Evolutionary conservation across 108 stramenopile species (phyloP), one percentile per base, ranked within the genome.

Genomic region (Fragilaria radians): DNA sequence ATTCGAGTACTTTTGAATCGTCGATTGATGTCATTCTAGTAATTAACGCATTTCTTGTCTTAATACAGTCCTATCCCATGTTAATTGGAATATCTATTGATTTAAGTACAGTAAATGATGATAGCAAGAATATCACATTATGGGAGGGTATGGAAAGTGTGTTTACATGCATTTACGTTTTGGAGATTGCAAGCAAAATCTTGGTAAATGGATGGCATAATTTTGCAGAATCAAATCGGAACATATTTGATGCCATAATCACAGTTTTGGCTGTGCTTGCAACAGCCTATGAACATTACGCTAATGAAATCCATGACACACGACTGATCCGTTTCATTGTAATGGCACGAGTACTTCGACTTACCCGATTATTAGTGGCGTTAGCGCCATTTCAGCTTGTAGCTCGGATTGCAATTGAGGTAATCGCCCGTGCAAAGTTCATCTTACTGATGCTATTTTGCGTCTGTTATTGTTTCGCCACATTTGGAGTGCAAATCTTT

Each of bases 271-370:
- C 71, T 21, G 46, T 88, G 22, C 23, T 78, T 24, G 76, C 85
- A 21, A 64, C 85, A 1, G 48, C 46, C 23, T 84, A 86, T 52
- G 81, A 85, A 29, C 86, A 82, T 57, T 83, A 73, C 62, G 83
- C 91, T 23, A 88, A 81, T 50, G 48, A 21, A 9, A 76, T 74
- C 68, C 64, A 49, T 54, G 73, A 86, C 58, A 76, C 65, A 48
- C 63, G 66, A 5, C 59, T 88, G 54, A 79, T 88, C 54, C 80
- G 74, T 34, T 70, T 27, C 29, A 66, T 88, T 42, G 81, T 92
- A 4, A 88, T 92, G 91, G 71, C 71, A 4, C 61, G 87, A 28
- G 86, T 88, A 5, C 66, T 88, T 48, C 80, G 91, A 42, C 47
- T 92, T 30, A 60, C 58, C 22, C 78, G 91, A 21, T 52, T 92